Conservation (phyloP, 306 rosid genomes). For the Oxytropis ochrocephala region DNA sequence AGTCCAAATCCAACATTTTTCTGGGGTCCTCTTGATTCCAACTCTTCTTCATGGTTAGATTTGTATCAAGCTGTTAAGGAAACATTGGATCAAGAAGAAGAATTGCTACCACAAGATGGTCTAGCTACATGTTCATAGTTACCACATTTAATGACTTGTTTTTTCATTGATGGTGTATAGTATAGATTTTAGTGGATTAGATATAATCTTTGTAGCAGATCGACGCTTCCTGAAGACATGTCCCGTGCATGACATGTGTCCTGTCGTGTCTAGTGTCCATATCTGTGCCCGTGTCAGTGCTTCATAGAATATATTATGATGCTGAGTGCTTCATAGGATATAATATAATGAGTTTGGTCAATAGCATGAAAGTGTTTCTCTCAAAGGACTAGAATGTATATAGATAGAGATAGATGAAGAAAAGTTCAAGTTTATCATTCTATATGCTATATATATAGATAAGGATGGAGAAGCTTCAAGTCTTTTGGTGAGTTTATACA, state of each 20-base stretch:
- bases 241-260: too few species aligned
- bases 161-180: conserved; percentile 34
- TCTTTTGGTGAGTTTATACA: conserved; percentile 39
- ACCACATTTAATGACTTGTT: neutral
- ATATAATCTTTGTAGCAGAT: neutral
- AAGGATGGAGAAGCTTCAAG: conserved; percentile 30
- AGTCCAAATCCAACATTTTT: conserved; percentile 86
- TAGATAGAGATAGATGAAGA: conserved; percentile 43
- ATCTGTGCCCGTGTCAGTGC: too few species aligned
- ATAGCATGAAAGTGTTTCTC: conserved; percentile 43
- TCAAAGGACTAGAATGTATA: conserved; percentile 39
- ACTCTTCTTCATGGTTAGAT: conserved; percentile 75
- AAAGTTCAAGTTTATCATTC: conserved; percentile 33
- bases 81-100: conserved; percentile 52
- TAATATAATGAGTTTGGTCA: conserved; percentile 19
- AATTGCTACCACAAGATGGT: conserved; percentile 62
- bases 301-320: too few species aligned
- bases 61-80: conserved; percentile 66
- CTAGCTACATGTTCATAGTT: conserved; percentile 63
- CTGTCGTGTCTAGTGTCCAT: too few species aligned
- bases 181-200: conserved; percentile 28
- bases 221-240: too few species aligned
- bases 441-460: conserved; percentile 17
- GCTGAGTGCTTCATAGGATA: too few species aligned
- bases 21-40: conserved; percentile 54